Base-by-base conservation (phyloP, 2,329 filamentous ascomycete genomes). In the Ceratocystis diversiconidia region DNA sequence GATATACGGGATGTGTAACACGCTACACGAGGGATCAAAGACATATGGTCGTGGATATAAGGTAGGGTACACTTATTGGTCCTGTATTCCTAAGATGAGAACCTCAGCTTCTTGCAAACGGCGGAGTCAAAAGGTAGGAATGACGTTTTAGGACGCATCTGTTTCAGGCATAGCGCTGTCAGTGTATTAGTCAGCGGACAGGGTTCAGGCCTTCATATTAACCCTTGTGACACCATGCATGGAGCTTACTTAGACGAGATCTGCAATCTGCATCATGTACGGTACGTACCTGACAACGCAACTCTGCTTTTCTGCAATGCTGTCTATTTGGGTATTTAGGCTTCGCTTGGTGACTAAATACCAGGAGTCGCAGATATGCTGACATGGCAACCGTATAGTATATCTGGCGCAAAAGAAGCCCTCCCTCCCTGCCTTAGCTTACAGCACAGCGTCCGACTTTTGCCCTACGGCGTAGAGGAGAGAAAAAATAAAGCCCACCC, bases 121-220 rank as follows among this genome's bases (percentile, higher is more conserved):
- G 48, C 48, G 48, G 48, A 52, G 36, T 41, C 25, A 15, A 52
- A 50, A 4, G n/a, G 1, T 19, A 8, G 48, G 22, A 52, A 59
- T 63, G 64, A 66, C 64, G 64, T 66, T 61, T 52, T 5, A 63
- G 63, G 63, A 17, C 1, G 62, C 32, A 48, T 62, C 41, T 43
- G 30, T 25, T 44, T 57, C 28, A 22, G 50, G 50, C 22, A 44
- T 63, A 66, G 64, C 36, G 50, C 6, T 46, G 48, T n/a, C 25
- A 22, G 19, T 32, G 19, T 22, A 44, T 62, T 50, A 63, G 61
- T 63, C 61, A 63, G 46, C 44, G 15, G 6, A 3, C 17, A 22
- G 25, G 28, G 61, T 25, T 8, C 12, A 52, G 30, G 12, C 30
- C 5, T 22, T 10, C 48, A 57, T 0, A 1, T 22, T 52, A 59